Evolutionary conservation across 768 basidiomycete genomes (phyloP), one percentile per base, ranked within the genome.

Genomic region (Rhizopogon vulgaris): DNA sequence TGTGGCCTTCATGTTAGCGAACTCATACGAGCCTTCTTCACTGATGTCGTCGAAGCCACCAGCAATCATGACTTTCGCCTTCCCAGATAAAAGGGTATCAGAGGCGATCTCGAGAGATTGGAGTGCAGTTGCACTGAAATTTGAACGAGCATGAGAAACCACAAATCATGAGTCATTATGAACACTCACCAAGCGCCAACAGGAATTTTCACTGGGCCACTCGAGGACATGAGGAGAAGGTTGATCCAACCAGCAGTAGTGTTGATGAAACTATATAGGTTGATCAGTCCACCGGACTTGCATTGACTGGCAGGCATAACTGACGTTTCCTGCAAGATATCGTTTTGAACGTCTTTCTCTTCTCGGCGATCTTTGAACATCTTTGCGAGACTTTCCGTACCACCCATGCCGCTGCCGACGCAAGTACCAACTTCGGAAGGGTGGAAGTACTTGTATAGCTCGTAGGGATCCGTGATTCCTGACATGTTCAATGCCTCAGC

Each of bases 311-410:
- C 22, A 22, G 22, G 22, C 22, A 22, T 22, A 22, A 78, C 90
- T 64, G 60, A 93, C 89, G 96, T 98, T 71, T 99, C 96, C 69
- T 98, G 96, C 39, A 99, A 76, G 57, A 99, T 89, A 63, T 99
- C 96, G 63, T 94, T 98, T 72, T 98, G 96, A 1, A 98, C 94
- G 34, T 97, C 94, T 68, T 89, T 90, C 75, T 97, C 96, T 63
- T 97, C 95, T 38, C 94, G 88, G 56, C 96, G 87, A 66, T 99
- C 96, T 70, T 92, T 96, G 81, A 99, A 99, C 96, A 99, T 99
- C 71, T 90, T 85, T 48, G 85, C 78, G 72, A 97, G 77, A 63
- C 88, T 90, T 53, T 84, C 82, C 57, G 91, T 83, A 62, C 96
- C 96, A 60, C 96, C 96, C 95, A 99, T 98, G 59, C 96, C 96